Conservation (phyloP, 768 basidiomycete species). For the Agrocybe pediades region DNA sequence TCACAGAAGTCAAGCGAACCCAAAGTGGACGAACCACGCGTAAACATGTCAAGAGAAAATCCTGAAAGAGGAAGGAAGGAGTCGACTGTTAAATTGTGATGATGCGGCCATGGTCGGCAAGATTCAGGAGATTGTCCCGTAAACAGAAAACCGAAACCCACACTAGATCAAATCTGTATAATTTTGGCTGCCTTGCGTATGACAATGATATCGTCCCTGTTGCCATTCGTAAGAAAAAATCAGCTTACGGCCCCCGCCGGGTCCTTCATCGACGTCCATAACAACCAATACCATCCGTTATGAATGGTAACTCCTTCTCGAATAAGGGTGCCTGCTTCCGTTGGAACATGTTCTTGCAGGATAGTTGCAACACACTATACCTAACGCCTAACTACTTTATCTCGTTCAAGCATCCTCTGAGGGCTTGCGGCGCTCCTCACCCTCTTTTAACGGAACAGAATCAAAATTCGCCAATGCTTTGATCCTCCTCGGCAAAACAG, state of each 20-base stretch:
- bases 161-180: slow-evolving; percentile 37
- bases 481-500: slow-evolving; percentile 11
- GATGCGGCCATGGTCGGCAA: slow-evolving; percentile 45
- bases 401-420: too few species aligned
- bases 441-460: too few species aligned
- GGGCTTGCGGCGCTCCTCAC: too few species aligned
- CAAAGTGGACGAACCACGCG: slow-evolving; percentile 45
- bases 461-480: too few species aligned
- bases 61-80: slow-evolving; percentile 38
- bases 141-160: slow-evolving; percentile 33
- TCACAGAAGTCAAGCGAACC: slow-evolving; percentile 31
- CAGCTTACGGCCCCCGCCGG: slow-evolving; percentile 26
- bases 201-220: slow-evolving; percentile 33
- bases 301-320: not conserved
- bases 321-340: slow-evolving; percentile 9
- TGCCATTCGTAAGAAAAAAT: slow-evolving; percentile 18
- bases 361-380: slow-evolving; percentile 1
- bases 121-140: slow-evolving; percentile 39
- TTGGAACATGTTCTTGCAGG: slow-evolving; percentile 13
- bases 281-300: slow-evolving; percentile 19
- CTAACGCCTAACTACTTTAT: too few species aligned
- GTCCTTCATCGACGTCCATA: slow-evolving; percentile 28
- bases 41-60: slow-evolving; percentile 38
- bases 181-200: slow-evolving; percentile 33
- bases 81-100: slow-evolving; percentile 12